Conservation (phyloP, 345 rosid species). For the Pistacia atlantica region DNA sequence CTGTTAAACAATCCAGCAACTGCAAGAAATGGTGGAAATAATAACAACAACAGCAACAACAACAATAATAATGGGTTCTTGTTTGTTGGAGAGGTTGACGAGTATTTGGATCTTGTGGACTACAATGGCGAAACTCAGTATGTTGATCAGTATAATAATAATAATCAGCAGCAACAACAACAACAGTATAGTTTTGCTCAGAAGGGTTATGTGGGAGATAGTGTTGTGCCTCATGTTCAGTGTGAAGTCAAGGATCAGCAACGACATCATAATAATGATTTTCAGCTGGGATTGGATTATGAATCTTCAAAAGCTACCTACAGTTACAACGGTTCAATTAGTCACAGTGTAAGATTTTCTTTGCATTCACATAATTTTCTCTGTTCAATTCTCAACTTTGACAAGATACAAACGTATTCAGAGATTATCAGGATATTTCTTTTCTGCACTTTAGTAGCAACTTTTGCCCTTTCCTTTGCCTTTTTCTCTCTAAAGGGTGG, state of each 20-base stretch:
- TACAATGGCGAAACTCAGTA: conserved; percentile 58
- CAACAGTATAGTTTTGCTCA: conserved; percentile 37
- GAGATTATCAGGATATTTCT: not conserved
- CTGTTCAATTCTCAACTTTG: not conserved
- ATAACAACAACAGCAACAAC: not conserved
- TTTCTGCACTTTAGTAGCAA: conserved; percentile 20
- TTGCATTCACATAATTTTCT: not conserved
- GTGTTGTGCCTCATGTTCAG: conserved; percentile 70
- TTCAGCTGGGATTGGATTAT: conserved; percentile 51
- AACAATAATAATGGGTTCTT: conserved; percentile 45
- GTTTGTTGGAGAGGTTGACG: conserved; percentile 63
- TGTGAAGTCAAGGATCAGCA: conserved; percentile 47
- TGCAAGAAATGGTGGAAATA: conserved; percentile 18
- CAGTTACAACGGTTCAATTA: conserved; percentile 49
- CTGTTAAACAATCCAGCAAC: conserved; percentile 63
- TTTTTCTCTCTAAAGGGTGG: conserved; percentile 17
- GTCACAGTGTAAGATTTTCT: conserved; percentile 55
- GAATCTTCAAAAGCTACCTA: conserved; percentile 49
- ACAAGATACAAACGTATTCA: not conserved
- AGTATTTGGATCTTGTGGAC: conserved; percentile 81
- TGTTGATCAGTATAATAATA: conserved; percentile 33
- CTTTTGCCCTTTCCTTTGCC: conserved; percentile 18
- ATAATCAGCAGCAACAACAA: conserved; percentile 28
- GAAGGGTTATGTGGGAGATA: conserved; percentile 58
- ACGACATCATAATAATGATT: conserved; percentile 31